Conservation (phyloP, 2,329 filamentous ascomycete genomes). For the Geosmithia flava region DNA sequence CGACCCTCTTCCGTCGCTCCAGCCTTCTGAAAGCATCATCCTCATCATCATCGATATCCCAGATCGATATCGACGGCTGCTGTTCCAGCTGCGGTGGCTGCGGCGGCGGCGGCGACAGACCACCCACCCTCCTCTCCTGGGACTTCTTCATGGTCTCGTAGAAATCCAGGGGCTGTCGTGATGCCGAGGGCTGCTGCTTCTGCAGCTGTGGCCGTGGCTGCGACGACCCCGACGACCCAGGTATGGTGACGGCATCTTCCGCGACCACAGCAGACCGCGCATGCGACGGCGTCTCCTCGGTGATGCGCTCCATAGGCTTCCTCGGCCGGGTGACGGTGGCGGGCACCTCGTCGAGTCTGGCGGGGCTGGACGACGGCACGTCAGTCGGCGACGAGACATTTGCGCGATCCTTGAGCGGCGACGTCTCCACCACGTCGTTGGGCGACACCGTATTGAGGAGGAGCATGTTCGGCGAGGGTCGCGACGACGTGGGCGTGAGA, state of each 20-base stretch:
- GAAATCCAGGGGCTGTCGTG: conserved; percentile 20
- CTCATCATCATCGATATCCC: conserved; percentile 20
- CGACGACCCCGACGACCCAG: neutral
- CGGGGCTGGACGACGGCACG: conserved; percentile 27
- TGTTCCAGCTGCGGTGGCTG: neutral
- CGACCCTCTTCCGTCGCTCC: conserved; percentile 22
- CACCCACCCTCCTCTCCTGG: conserved; percentile 23
- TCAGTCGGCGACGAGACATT: conserved; percentile 32
- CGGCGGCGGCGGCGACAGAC: neutral
- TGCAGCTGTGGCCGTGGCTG: conserved; percentile 5
- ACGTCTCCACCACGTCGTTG: conserved; percentile 27
- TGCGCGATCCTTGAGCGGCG: conserved; percentile 36
- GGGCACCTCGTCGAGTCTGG: conserved; percentile 15
- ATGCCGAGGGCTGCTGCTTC: conserved; percentile 8
- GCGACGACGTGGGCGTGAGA: conserved; percentile 43
- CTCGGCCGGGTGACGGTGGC: conserved; percentile 11
- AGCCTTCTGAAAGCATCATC: conserved; percentile 14
- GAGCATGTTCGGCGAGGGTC: conserved; percentile 36
- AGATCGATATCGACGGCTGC: neutral
- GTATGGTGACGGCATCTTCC: conserved; percentile 2
- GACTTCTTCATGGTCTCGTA: conserved; percentile 35
- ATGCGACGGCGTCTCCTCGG: conserved; percentile 13
- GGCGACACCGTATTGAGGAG: conserved; percentile 33
- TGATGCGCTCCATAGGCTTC: conserved; percentile 4
- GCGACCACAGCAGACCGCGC: conserved; percentile 19